Conservation (phyloP, 768 basidiomycete genomes). For the Erythrobasidium yunnanense region DNA sequence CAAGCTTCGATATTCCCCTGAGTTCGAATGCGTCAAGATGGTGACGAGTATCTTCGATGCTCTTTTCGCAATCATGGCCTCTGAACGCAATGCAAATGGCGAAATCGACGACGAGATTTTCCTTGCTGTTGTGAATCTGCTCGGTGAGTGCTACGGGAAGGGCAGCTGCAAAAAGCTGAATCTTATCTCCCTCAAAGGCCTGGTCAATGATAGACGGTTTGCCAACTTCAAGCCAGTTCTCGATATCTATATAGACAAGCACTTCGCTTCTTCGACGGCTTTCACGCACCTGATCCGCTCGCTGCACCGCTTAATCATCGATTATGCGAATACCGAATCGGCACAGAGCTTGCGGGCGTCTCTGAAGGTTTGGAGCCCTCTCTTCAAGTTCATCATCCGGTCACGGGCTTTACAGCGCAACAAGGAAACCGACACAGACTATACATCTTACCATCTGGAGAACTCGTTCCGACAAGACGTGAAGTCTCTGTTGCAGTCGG, state of each 20-base stretch:
- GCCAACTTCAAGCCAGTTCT: slow-evolving; percentile 87
- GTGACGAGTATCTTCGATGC: slow-evolving; percentile 66
- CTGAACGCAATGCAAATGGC: slow-evolving; percentile 58
- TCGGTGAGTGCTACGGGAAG: slow-evolving; percentile 42
- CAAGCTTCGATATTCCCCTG: slow-evolving; percentile 71
- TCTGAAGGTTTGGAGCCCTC: slow-evolving; percentile 91
- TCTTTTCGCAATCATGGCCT: slow-evolving; percentile 76
- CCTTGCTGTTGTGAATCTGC: slow-evolving; percentile 76
- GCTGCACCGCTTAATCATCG: slow-evolving; percentile 67
- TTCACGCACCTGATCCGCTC: slow-evolving; percentile 75
- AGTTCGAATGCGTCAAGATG: background rate
- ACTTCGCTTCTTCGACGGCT: slow-evolving; percentile 70
- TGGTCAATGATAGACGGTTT: slow-evolving; percentile 86
- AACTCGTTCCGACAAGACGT: slow-evolving; percentile 72
- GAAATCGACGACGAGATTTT: slow-evolving; percentile 80
- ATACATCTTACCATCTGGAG: slow-evolving; percentile 77
- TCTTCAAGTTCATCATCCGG: slow-evolving; percentile 88
- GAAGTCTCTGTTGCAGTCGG: slow-evolving; percentile 60
- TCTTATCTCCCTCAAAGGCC: slow-evolving; percentile 45
- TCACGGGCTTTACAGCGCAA: slow-evolving; percentile 51
- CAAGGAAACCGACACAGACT: slow-evolving; percentile 66
- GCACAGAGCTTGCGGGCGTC: slow-evolving; percentile 73
- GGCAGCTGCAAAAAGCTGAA: background rate
- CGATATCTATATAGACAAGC: slow-evolving; percentile 75
- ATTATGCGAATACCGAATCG: slow-evolving; percentile 60